phyloP scores from a whole-genome alignment of 2,329 filamentous ascomycete genomes.

The Cryphonectria carpinicola region DNA sequence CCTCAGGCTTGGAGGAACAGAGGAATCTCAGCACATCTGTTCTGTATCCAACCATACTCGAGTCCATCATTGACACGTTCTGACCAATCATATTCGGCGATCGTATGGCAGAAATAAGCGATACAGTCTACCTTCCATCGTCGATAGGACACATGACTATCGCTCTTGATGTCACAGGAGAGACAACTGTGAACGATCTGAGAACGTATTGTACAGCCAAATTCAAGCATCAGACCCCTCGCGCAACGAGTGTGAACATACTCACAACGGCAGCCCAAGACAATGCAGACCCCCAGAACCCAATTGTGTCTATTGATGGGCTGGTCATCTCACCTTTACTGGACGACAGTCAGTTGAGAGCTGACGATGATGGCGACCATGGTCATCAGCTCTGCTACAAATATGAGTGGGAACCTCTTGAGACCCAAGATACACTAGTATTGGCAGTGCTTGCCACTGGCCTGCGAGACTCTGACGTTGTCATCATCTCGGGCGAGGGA shows the following conservation, averaged over 20 bases:
- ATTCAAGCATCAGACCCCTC: slow-evolving; percentile 36
- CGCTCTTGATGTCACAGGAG: slow-evolving; percentile 36
- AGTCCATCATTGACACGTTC: slow-evolving; percentile 47
- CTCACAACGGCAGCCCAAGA: slow-evolving; percentile 36
- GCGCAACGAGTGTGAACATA: slow-evolving; percentile 43
- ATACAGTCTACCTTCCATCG: slow-evolving; percentile 48
- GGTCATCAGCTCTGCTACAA: slow-evolving; percentile 52
- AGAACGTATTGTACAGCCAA: slow-evolving; percentile 33
- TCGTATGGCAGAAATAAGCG: slow-evolving; percentile 36
- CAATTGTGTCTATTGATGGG: slow-evolving; percentile 40
- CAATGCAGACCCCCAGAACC: slow-evolving; percentile 35
- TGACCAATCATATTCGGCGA: slow-evolving; percentile 42
- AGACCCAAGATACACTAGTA: background rate
- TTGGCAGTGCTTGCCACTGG: slow-evolving; percentile 5
- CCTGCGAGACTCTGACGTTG: slow-evolving; percentile 39
- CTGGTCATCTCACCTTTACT: slow-evolving; percentile 47
- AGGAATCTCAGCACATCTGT: slow-evolving; percentile 46
- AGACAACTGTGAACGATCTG: slow-evolving; percentile 31
- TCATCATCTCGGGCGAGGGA: slow-evolving; percentile 44
- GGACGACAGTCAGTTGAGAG: slow-evolving; percentile 36
- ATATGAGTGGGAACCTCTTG: slow-evolving; percentile 47
- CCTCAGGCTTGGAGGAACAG: slow-evolving; percentile 40
- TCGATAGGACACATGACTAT: slow-evolving; percentile 45
- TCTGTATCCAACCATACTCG: slow-evolving; percentile 45
- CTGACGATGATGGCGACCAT: slow-evolving; percentile 34